Evolutionary conservation across 345 rosid species (phyloP).

Genomic region (Hibiscus mutabilis): DNA sequence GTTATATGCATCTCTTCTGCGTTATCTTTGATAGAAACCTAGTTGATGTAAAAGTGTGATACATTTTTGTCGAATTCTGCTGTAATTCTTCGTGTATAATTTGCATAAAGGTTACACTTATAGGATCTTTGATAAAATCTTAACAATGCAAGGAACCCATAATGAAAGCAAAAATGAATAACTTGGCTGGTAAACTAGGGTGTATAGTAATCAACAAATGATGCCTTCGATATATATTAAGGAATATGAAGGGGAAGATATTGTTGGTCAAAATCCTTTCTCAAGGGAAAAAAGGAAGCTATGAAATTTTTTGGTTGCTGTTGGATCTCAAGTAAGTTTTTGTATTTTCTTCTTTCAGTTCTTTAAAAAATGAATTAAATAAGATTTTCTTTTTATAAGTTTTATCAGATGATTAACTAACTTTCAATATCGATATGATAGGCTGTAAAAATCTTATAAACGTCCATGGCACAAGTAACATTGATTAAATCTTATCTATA

Average conservation of each 20-base stretch:
- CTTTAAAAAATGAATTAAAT: background rate
- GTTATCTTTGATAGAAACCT: background rate
- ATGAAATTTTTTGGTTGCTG: background rate
- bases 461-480: background rate
- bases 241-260: background rate
- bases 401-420: background rate
- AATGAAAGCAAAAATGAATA: conserved; percentile 8
- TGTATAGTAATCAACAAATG: background rate
- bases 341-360: background rate
- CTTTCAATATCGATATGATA: background rate
- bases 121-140: background rate
- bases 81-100: background rate
- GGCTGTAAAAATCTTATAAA: background rate
- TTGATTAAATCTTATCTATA: background rate
- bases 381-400: background rate
- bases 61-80: background rate
- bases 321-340: background rate
- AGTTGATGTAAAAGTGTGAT: background rate
- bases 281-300: background rate
- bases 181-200: background rate
- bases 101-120: background rate
- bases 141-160: background rate
- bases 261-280: background rate
- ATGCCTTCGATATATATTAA: background rate
- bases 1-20: background rate